Base-by-base conservation (phyloP, 495 filamentous ascomycete species). In the Echria macrotheca region DNA sequence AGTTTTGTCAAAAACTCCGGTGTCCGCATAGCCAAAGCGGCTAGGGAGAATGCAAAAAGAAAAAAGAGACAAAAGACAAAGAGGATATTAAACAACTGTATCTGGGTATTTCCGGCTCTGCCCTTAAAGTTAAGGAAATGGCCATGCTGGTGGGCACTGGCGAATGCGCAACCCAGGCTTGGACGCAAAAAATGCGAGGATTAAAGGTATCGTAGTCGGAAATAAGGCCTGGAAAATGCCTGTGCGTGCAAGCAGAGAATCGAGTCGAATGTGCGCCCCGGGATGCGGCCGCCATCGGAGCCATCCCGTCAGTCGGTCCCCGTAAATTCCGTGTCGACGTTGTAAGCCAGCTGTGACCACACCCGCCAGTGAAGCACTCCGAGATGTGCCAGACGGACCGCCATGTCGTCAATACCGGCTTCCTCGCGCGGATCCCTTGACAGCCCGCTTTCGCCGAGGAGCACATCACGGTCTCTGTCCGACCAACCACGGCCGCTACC, bases 301-400 rank as follows among this genome's bases (percentile, higher is more conserved):
- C n/a, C n/a, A n/a, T n/a, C n/a, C n/a, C n/a, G n/a, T n/a, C n/a
- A n/a, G n/a, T n/a, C n/a, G n/a, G n/a, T n/a, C n/a, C n/a, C n/a
- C n/a, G n/a, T n/a, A n/a, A n/a, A n/a, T n/a, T n/a, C 12, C 21
- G 18, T 14, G 5, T 62, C 59, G 6, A 52, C 58, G 1, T 69
- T 56, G 60, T 87, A 94, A 0, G 81, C 77, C 38, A 87, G 65
- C 24, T 81, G 80, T 5, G 79, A 83, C 89, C 89, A 96, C 2
- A 94, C 83, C 41, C 84, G 74, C 89, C 89, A 96, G 64, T 96
- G 89, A 18, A 95, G 66, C 15, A 89, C 74, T 7, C 82, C 80
- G 33, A 96, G 78, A 55, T 94, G 90, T 9, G 88, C 82, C 31
- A 93, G 70, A 23, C 85, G 81, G 48, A 78, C 81, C 1, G 85